These are phyloP conservation scores for Crithidia fasciculata DNA, from an alignment of 208 protist species.

Conservation along the genomic window DNA sequence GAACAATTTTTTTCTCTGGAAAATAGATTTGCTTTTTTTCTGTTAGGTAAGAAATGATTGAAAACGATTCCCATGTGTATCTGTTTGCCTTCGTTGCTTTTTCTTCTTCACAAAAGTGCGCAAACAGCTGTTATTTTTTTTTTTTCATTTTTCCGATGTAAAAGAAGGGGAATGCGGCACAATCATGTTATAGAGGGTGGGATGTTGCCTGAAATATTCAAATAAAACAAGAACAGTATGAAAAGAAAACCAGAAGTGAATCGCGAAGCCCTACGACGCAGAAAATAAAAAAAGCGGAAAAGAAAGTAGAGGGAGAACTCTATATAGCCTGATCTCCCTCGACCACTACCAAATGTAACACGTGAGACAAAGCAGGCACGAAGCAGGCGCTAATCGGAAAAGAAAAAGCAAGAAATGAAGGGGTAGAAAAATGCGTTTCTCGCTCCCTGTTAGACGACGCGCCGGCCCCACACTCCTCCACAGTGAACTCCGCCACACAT, in stretches of 20 bases:
- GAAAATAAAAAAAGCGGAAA: background rate
- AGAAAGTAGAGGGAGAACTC: background rate
- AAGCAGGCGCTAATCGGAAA: background rate
- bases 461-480: background rate
- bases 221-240: background rate
- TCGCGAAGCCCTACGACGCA: background rate
- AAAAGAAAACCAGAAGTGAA: constrained; percentile 11
- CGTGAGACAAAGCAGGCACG: background rate
- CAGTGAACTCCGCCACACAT: background rate
- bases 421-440: background rate
- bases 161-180: background rate
- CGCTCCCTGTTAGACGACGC: background rate
- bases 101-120: background rate
- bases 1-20: background rate
- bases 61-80: background rate
- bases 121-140: constrained; percentile 13
- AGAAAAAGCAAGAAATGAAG: constrained; percentile 5
- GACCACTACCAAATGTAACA: background rate
- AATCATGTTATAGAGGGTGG: background rate
- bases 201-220: background rate
- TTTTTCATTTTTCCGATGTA: background rate
- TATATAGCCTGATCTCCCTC: background rate
- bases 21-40: background rate
- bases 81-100: background rate
- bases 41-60: background rate